These are phyloP conservation scores for Neurospora terricola DNA, from an alignment of 495 filamentous ascomycete genomes.

Conservation along the genomic window DNA sequence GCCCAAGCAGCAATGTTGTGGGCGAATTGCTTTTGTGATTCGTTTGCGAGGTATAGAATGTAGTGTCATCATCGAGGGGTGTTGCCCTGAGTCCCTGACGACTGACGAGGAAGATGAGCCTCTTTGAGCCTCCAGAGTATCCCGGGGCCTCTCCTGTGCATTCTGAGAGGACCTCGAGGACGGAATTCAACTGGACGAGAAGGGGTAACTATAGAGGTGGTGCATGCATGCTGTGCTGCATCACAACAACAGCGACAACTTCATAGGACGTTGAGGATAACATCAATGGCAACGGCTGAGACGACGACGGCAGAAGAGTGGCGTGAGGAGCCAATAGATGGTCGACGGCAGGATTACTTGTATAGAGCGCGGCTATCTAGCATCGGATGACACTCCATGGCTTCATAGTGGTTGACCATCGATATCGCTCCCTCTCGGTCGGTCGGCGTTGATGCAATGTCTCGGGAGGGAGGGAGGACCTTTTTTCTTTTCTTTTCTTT, in stretches of 20 bases:
- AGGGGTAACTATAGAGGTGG: neutral
- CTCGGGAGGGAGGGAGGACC: neutral
- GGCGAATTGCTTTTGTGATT: neutral
- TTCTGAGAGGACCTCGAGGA: neutral
- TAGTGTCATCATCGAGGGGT: neutral
- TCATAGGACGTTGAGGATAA: neutral
- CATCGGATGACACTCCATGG: neutral
- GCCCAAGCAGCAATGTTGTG: neutral
- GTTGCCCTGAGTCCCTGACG: neutral
- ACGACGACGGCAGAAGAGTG: neutral
- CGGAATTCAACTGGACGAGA: neutral
- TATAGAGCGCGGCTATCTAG: neutral
- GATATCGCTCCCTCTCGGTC: neutral
- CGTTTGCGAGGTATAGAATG: neutral
- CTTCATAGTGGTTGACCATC: neutral
- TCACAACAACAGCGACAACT: neutral
- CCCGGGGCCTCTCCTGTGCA: neutral
- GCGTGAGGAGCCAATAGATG: neutral
- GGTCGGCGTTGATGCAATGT: neutral
- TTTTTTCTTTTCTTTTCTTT: neutral
- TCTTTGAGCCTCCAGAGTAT: neutral
- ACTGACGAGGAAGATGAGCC: neutral
- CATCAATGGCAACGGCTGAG: neutral
- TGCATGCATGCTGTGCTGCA: neutral
- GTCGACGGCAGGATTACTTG: neutral